Evolutionary conservation across 176 grass and related monocot species (phyloP).

Genomic region (Aegilops speltoides): DNA sequence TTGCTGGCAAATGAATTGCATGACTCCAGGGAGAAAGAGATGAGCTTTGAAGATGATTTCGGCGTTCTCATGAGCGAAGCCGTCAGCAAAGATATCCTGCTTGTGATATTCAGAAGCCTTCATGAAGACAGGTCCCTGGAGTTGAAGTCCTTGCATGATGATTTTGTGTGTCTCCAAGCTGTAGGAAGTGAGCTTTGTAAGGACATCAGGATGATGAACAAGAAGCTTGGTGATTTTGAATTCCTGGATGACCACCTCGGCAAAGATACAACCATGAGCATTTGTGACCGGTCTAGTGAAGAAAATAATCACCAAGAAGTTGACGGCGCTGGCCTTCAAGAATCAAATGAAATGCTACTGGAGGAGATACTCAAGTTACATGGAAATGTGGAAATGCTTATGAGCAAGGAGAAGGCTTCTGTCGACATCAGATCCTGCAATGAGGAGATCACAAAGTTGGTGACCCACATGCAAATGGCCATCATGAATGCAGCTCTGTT

Average conservation of each 20-base stretch:
- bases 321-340: conserved; percentile 24
- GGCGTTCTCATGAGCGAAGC: conserved; percentile 48
- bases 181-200: conserved; percentile 45
- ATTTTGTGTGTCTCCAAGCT: conserved; percentile 51
- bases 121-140: conserved; percentile 57
- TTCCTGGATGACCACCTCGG: conserved; percentile 29
- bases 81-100: conserved; percentile 66
- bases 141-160: conserved; percentile 39
- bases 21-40: conserved; percentile 49
- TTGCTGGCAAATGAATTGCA: conserved; percentile 50
- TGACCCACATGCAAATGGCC: conserved; percentile 61
- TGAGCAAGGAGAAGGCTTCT: conserved; percentile 40
- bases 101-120: conserved; percentile 52
- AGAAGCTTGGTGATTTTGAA: conserved; percentile 45
- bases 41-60: conserved; percentile 53
- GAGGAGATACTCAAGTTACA: conserved; percentile 36
- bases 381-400: conserved; percentile 38
- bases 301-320: conserved; percentile 24
- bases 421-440: conserved; percentile 49
- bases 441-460: conserved; percentile 57
- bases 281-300: conserved; percentile 17
- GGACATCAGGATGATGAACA: conserved; percentile 52
- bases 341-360: conserved; percentile 40
- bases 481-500: conserved; percentile 74
- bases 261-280: conserved; percentile 41